Evolutionary conservation across 2,329 filamentous ascomycete species (phyloP).

Genomic region (Aspergillus clavatus): DNA sequence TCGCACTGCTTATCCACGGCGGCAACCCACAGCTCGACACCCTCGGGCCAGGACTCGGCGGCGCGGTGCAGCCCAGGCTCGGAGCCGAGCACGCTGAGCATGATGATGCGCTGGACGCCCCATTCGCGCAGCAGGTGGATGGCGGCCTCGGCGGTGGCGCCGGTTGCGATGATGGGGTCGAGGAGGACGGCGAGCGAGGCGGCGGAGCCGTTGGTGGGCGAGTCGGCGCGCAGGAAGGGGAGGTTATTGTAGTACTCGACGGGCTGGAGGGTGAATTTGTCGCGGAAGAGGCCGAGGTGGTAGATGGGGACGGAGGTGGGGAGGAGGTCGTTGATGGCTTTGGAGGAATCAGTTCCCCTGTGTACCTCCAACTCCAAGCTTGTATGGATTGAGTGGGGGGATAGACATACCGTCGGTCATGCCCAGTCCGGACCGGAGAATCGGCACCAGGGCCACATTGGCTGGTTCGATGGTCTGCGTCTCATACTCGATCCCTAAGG

Average conservation of each 20-base stretch:
- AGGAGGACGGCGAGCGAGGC: conserved; percentile 72
- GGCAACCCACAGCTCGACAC: conserved; percentile 66
- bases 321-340: conserved; percentile 76
- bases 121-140: conserved; percentile 87
- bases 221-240: conserved; percentile 53
- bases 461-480: conserved; percentile 59
- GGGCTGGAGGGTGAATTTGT: conserved; percentile 77
- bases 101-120: conserved; percentile 77
- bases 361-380: conserved; percentile 5
- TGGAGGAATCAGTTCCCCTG: conserved; percentile 8
- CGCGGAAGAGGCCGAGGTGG: conserved; percentile 91
- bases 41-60: conserved; percentile 67
- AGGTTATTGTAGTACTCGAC: conserved; percentile 99
- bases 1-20: conserved; percentile 70
- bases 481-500: conserved; percentile 71
- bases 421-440: conserved; percentile 83
- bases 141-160: conserved; percentile 81
- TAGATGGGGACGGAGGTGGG: conserved; percentile 76
- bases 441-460: conserved; percentile 77
- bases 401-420: conserved; percentile 71
- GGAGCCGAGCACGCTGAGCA: conserved; percentile 71
- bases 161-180: conserved; percentile 91
- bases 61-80: conserved; percentile 65
- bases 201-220: conserved; percentile 35
- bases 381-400: not conserved